Evolutionary conservation across 108 stramenopile species (phyloP).

Genomic region (Nannochloropsis gaditana): DNA sequence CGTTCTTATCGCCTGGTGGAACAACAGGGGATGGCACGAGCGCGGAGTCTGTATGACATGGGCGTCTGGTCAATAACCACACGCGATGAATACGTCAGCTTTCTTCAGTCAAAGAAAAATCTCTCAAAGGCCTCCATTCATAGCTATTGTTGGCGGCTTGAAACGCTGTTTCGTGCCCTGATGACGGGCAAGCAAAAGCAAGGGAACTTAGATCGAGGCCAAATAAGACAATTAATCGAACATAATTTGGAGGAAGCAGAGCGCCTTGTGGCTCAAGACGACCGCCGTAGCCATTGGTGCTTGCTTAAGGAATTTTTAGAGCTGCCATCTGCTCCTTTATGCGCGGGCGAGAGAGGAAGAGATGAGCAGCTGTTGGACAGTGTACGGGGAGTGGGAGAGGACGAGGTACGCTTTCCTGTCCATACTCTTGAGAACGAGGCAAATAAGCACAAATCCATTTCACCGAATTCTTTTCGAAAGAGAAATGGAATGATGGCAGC

Average conservation of each 20-base stretch:
- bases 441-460: too few species aligned
- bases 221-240: neutral
- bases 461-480: neutral
- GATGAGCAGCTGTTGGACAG: neutral
- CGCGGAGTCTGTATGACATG: neutral
- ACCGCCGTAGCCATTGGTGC: neutral
- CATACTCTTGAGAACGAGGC: too few species aligned
- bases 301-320: neutral
- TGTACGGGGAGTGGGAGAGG: too few species aligned
- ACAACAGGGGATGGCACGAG: neutral
- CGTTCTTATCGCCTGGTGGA: too few species aligned
- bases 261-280: neutral
- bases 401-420: too few species aligned
- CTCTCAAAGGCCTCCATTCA: slow-evolving; percentile 1
- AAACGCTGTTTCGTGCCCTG: neutral
- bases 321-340: neutral
- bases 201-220: neutral
- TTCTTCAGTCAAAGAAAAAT: slow-evolving; percentile 2
- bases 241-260: neutral
- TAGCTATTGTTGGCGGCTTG: slow-evolving; percentile 9
- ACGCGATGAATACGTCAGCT: neutral
- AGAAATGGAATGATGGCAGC: neutral
- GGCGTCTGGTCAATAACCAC: slow-evolving; percentile 16
- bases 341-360: neutral
- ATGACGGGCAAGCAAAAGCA: slow-evolving; percentile 10